Conservation (phyloP, 768 basidiomycete species). For the Pholiota microspora region DNA sequence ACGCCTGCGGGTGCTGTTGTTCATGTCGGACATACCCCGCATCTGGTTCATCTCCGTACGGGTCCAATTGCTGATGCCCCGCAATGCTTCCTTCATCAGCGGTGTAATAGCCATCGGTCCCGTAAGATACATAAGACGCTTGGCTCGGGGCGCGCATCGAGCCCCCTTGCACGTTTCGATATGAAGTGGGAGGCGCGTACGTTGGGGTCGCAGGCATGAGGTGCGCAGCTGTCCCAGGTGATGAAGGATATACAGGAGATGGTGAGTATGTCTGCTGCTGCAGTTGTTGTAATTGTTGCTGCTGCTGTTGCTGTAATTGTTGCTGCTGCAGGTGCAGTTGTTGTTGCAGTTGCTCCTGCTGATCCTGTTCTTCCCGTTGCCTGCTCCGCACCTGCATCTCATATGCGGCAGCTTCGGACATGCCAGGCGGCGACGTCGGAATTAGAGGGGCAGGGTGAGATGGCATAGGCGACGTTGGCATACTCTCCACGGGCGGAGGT, state of each 20-base stretch:
- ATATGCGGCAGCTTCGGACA: constrained; percentile 22
- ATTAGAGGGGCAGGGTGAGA: constrained; percentile 17
- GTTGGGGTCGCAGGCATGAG: background rate
- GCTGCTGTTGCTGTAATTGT: constrained; percentile 6
- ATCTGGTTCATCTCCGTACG: too few species aligned
- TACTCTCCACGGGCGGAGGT: constrained; percentile 20
- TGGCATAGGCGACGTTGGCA: constrained; percentile 30
- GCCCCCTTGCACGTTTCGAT: background rate
- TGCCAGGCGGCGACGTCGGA: constrained; percentile 6
- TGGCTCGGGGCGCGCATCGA: constrained; percentile 30
- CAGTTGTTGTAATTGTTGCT: too few species aligned
- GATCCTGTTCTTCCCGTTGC: too few species aligned
- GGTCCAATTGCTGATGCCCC: constrained; percentile 1
- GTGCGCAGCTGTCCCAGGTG: background rate
- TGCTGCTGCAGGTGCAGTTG: background rate
- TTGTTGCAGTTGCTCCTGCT: background rate
- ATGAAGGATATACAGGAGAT: background rate
- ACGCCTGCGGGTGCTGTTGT: constrained; percentile 1
- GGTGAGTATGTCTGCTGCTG: background rate
- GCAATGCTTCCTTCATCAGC: constrained; percentile 23
- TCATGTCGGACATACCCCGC: background rate
- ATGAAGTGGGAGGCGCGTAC: background rate
- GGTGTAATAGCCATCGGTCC: constrained; percentile 41
- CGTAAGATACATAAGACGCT: constrained; percentile 37
- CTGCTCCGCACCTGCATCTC: constrained; percentile 39